Percentiles rank a stretch among this genome's conserved stretches.
Conservation (phyloP, 768 basidiomycete species). For the Tulasnella sp. region DNA sequence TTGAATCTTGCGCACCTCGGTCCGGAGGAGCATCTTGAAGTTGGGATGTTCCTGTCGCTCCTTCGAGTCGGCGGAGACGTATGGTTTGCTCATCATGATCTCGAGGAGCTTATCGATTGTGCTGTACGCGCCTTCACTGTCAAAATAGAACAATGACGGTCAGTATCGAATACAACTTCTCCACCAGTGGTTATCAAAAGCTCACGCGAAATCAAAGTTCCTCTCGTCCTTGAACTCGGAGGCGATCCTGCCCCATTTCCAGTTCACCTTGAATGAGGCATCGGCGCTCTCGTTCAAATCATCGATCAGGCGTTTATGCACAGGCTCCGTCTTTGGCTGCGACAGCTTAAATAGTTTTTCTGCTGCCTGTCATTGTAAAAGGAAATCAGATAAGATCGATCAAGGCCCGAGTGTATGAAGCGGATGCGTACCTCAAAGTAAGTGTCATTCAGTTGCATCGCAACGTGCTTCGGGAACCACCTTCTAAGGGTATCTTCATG, state of each 20-base stretch:
- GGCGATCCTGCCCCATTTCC: conserved; percentile 26
- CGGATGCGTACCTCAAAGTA: background rate
- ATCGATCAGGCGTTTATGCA: conserved; percentile 1
- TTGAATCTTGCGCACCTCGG: conserved; percentile 1
- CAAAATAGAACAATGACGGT: too few relatives aligned
- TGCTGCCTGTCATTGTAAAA: background rate
- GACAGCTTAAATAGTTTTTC: conserved; percentile 1
- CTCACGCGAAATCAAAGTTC: conserved; percentile 23
- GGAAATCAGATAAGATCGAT: background rate
- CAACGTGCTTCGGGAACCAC: background rate
- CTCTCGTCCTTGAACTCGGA: conserved; percentile 21
- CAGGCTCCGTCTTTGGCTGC: background rate
- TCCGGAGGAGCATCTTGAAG: conserved; percentile 21
- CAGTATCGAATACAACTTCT: too few relatives aligned
- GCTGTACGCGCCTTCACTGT: conserved; percentile 22
- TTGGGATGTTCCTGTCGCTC: conserved; percentile 15
- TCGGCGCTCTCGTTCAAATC: background rate
- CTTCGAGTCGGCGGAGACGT: background rate
- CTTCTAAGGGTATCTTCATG: background rate
- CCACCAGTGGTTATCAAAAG: too few relatives aligned
- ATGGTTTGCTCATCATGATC: conserved; percentile 22
- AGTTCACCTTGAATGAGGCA: conserved; percentile 8
- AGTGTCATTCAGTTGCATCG: background rate
- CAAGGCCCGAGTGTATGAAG: background rate
- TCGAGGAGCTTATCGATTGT: conserved; percentile 23